Evolutionary conservation across 192 early-diverging fungal genomes (phyloP), one percentile per base, ranked within the genome.

Genomic region (Coemansia sp.): DNA sequence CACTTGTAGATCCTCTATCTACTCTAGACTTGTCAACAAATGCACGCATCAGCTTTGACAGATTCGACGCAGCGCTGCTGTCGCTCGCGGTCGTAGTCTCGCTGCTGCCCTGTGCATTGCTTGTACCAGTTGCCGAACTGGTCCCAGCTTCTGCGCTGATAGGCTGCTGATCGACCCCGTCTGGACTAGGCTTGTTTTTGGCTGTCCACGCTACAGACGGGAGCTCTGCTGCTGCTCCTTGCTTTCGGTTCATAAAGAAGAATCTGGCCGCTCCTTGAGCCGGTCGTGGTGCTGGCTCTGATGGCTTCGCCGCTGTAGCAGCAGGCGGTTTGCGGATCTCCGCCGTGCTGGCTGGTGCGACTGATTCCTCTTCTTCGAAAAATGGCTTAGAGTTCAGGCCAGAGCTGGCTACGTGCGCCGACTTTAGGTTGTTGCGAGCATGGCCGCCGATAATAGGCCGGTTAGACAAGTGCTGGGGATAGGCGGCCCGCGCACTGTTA

Each of bases 391-490:
- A 64, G 10, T 46, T 29, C 3, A 70, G 60, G 3, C 57, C 57
- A n/a, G 66, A 41, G 33, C 20, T 60, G 53, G 33, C 57, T n/a
- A 5, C 31, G 31, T 77, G 66, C 31, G 47, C 20, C 5, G 70
- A 29, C 20, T 64, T 77, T 46, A 72, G 50, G 58, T 72, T 71
- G 62, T 71, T 68, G 44, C 75, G 65, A n/a, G 75, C 75, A 43
- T 71, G 64, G 2, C 70, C 70, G n/a, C 66, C 66, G 33, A 74
- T 68, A 40, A 61, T 64, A 31, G 62, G 62, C 38, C 57, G 31
- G 6, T 60, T 60, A 16, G 57, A 60, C 29, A 60, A 36, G 31
- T 60, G 57, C 31, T 33, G 57, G 6, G 33, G 31, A 18, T 60
- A 33, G n/a, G 57, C 31, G 4, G 57, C 57, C 16, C 57, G 57